Percentiles rank a stretch among this genome's conserved stretches.
Evolutionary conservation across 805 yeast species (phyloP).

Genomic region (Metschnikowia henanensis): DNA sequence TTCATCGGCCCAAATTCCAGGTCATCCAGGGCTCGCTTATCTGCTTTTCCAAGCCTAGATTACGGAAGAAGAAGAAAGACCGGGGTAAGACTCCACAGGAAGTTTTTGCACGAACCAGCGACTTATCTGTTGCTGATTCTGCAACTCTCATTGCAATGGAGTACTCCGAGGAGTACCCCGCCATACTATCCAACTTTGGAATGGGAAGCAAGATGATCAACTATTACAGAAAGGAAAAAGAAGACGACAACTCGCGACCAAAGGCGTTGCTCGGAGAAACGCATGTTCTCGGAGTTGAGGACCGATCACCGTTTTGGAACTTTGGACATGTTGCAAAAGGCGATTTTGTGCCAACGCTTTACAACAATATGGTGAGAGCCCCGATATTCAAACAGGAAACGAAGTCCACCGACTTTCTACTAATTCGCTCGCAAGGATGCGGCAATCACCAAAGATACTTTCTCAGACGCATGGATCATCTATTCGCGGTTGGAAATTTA

Average conservation of each 20-base stretch:
- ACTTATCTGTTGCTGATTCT: conserved; percentile 81
- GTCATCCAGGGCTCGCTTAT: conserved; percentile 78
- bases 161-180: conserved; percentile 87
- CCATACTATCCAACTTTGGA: conserved; percentile 82
- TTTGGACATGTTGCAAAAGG: conserved; percentile 97
- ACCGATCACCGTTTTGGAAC: conserved; percentile 97
- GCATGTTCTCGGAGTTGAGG: conserved; percentile 93
- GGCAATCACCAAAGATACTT: conserved; percentile 71
- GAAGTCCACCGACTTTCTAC: conserved; percentile 73
- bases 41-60: conserved; percentile 70
- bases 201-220: conserved; percentile 95
- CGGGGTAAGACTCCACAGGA: conserved; percentile 79
- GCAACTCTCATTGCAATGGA: conserved; percentile 79
- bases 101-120: conserved; percentile 67
- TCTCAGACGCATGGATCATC: conserved; percentile 64
- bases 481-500: conserved; percentile 88
- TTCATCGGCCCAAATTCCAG: conserved; percentile 76
- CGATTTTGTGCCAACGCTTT: conserved; percentile 87
- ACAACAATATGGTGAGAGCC: conserved; percentile 89
- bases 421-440: conserved; percentile 78
- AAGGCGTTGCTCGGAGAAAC: conserved; percentile 92
- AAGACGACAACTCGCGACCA: conserved; percentile 83
- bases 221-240: conserved; percentile 81
- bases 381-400: conserved; percentile 90
- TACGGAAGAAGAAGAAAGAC: conserved; percentile 86